Base-by-base conservation (phyloP, 805 yeast species). In the Candida xyloterini region DNA sequence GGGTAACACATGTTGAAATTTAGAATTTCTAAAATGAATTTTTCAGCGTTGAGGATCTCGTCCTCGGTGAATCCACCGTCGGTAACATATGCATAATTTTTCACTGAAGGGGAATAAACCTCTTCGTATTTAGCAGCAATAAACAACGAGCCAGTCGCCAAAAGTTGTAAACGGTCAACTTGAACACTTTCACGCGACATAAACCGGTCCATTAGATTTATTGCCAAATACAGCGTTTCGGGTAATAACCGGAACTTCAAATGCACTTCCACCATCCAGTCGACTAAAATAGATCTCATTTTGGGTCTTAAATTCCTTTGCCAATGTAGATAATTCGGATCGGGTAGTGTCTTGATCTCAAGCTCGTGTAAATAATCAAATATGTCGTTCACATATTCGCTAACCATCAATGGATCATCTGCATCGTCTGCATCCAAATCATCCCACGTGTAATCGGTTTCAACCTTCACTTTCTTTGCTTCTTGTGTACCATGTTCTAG, bases 81-180 rank as follows among this genome's bases (percentile, higher is more conserved):
- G 18, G 95, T 86, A 43, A 86, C 86, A 58, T 84, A 84, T 3
- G 95, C 85, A 59, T 86, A 90, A 61, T 86, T 85, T 44, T 81
- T 76, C 22, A 90, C 81, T 25, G 90, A 81, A 9, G 96, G 97
- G 9, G 88, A 73, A 57, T 81, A 84, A 20, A 90, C 95, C 65
- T 90, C 97, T 66, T 90, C 96, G 60, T 84, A 86, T 63, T 89
- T 89, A 11, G 96, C 95, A 28, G 96, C 95, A 45, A 88, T 83
- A 62, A 88, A 86, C 42, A 90, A 66, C 10, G 90, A 74, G 1
- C 95, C 86, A 1, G 93, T 84, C 5, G 96, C 96, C 39, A 88
- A 70, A 46, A 89, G 71, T 67, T 90, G 97, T 35, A 90, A 64
- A 62, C 84, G 78, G 54, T 82, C 88, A 43, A 89, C 78, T 42